Conservation (phyloP, 805 yeast species). For the Wickerhamomyces bisporus region DNA sequence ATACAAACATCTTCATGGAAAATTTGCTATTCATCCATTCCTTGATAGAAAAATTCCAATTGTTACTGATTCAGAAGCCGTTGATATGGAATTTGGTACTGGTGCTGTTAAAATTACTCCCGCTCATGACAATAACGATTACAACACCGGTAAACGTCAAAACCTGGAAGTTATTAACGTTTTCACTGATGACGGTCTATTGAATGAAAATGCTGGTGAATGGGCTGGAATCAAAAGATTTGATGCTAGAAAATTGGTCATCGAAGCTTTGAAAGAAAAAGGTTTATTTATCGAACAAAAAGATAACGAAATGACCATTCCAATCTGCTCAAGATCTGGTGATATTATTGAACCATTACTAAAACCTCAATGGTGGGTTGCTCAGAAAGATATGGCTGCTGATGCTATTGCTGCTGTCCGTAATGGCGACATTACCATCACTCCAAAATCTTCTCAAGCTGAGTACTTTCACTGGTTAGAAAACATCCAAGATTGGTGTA, state of each 20-base stretch:
- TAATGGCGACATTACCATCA: constrained; percentile 72
- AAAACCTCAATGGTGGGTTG: constrained; percentile 99
- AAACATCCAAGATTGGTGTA: constrained; percentile 98
- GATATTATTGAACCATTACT: constrained; percentile 94
- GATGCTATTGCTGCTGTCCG: constrained; percentile 83
- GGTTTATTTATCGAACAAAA: constrained; percentile 79
- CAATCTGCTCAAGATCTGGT: constrained; percentile 93
- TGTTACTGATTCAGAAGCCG: constrained; percentile 85
- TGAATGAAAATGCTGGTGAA: constrained; percentile 91
- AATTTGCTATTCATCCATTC: constrained; percentile 87
- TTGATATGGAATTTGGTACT: constrained; percentile 99
- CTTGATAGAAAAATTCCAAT: constrained; percentile 82
- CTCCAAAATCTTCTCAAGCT: constrained; percentile 85
- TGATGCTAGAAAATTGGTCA: constrained; percentile 84
- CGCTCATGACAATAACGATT: constrained; percentile 97
- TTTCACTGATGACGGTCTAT: constrained; percentile 83
- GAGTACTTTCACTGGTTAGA: constrained; percentile 96
- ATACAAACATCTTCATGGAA: constrained; percentile 93
- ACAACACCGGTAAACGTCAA: constrained; percentile 92
- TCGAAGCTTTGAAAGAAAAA: constrained; percentile 68
- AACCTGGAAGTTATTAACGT: constrained; percentile 84
- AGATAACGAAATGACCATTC: constrained; percentile 95
- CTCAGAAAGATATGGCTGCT: constrained; percentile 82
- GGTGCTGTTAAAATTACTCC: constrained; percentile 99
- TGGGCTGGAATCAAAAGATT: constrained; percentile 90